Evolutionary conservation across 208 protist species (phyloP).

Genomic region (Phytomonas francai): DNA sequence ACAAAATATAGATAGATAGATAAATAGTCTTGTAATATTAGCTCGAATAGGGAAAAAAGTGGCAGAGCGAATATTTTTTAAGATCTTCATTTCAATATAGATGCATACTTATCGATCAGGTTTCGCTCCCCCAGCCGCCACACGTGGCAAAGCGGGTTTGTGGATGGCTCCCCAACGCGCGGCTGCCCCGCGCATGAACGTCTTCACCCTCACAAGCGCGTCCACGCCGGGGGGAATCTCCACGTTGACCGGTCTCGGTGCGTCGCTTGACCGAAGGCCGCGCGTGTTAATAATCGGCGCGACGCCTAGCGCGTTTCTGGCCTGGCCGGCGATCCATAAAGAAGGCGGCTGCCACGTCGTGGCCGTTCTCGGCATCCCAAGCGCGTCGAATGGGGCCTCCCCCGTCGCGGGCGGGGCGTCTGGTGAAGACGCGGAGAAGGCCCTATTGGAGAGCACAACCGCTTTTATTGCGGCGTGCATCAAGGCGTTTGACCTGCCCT

Average conservation of each 20-base stretch:
- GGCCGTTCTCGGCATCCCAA: conserved; percentile 8
- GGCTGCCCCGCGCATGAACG: neutral
- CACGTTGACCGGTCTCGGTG: neutral
- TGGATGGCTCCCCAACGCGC: neutral
- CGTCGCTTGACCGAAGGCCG: neutral
- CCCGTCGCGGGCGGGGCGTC: neutral
- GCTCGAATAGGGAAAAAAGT: neutral
- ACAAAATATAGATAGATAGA: neutral
- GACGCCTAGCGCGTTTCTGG: conserved; percentile 9
- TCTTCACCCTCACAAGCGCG: neutral
- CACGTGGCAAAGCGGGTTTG: neutral
- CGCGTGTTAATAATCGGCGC: conserved; percentile 20
- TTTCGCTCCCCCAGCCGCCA: neutral
- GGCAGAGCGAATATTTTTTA: neutral
- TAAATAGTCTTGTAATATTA: neutral
- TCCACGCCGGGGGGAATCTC: neutral
- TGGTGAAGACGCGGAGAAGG: neutral
- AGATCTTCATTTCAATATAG: too few relatives aligned
- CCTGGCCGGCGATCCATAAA: conserved; percentile 14
- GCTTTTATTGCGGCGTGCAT: conserved; percentile 21
- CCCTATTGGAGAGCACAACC: conserved; percentile 6
- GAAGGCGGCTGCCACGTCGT: conserved; percentile 12
- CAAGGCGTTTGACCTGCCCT: conserved; percentile 9
- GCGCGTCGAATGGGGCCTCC: neutral
- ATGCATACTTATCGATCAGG: neutral